Evolutionary conservation across 345 rosid genomes (phyloP), one percentile per base, ranked within the genome.

Genomic region (Eucalyptus regnans): DNA sequence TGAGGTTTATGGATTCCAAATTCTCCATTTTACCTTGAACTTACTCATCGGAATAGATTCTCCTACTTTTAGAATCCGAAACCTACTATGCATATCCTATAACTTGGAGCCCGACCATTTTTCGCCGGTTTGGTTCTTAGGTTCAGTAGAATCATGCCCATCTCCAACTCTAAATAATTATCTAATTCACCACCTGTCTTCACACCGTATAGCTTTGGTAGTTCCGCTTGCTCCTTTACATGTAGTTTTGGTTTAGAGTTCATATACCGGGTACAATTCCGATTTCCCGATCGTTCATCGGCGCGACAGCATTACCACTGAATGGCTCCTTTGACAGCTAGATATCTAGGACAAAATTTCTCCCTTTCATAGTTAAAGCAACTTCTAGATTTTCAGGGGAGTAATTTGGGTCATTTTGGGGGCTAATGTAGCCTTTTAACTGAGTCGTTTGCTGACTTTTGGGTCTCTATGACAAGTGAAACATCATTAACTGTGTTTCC

Each of bases 31-130:
- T 23, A 56, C 1, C 12, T 9, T 9, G 2, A 56, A 56, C 62
- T 2, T 22, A 22, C 0, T 1, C 27, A 56, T 56, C 2, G 0
- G 1, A 9, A 56, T 0, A 56, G 0, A 25, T 56, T 23, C 3
- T 23, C 3, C 29, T 23, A 23, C 0, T 56, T 56, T 56, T 22
- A 25, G 0, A 56, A 56, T 3, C 1, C 4, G 1, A 1, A 23
- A 1, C 1, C 0, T 23, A 56, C 0, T 7, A 4, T 18, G 23
- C 58, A 52, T 52, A 52, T 52, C 23, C 10, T 52, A 52, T 3
- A 52, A 52, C 4, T 2, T 8, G 2, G 1, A 20, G 1, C 58
- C 0, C 25, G 10, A 52, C 25, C 10, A 0, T 1, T 52, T 51
- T 8, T 51, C 22, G 3, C 22, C 8, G 0, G 4, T 51, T 17